These are phyloP conservation scores for Escovopsis sp. DNA, from an alignment of 2,329 filamentous ascomycete genomes.

Conservation along the genomic window DNA sequence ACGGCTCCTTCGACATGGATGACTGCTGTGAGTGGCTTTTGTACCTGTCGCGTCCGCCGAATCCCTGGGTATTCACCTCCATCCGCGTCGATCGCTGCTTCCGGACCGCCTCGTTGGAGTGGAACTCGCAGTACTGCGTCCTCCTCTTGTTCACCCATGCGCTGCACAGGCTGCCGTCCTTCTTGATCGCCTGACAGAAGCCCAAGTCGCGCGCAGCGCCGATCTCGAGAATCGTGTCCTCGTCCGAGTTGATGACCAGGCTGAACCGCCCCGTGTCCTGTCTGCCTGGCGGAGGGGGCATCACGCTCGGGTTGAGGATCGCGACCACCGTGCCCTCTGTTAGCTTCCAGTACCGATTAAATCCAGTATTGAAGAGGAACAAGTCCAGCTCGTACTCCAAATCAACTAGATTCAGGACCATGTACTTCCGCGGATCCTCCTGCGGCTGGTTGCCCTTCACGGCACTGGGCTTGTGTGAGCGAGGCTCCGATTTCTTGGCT, in stretches of 20 bases:
- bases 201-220: constrained; percentile 74
- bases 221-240: constrained; percentile 81
- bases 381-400: constrained; percentile 83
- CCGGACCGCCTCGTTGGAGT: constrained; percentile 67
- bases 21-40: constrained; percentile 10
- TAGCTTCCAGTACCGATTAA: constrained; percentile 90
- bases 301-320: constrained; percentile 78
- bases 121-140: constrained; percentile 85
- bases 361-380: constrained; percentile 82
- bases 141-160: constrained; percentile 79
- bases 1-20: constrained; percentile 5
- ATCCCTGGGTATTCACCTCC: constrained; percentile 62
- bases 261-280: constrained; percentile 73
- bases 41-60: constrained; percentile 19
- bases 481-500: constrained; percentile 75
- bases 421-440: constrained; percentile 66
- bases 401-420: constrained; percentile 79
- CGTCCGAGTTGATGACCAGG: constrained; percentile 69
- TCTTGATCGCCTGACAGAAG: constrained; percentile 73
- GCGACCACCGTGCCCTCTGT: constrained; percentile 81
- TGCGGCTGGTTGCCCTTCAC: constrained; percentile 30
- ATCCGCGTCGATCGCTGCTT: constrained; percentile 52
- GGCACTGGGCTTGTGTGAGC: constrained; percentile 35
- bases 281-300: constrained; percentile 67
- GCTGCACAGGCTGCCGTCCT: constrained; percentile 67